phyloP scores from a whole-genome alignment of 306 rosid genomes.

The Prunus mira region DNA sequence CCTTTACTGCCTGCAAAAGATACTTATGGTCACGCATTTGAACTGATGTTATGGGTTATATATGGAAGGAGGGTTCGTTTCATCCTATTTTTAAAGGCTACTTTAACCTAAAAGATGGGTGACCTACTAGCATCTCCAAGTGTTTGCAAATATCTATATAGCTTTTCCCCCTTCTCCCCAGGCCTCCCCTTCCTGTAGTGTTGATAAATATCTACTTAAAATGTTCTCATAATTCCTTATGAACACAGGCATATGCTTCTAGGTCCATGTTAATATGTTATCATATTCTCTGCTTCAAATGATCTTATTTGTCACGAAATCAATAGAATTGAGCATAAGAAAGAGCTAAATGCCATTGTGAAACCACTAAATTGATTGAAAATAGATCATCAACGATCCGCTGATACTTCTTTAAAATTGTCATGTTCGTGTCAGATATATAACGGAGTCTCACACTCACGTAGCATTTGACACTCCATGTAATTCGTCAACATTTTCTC shows the following conservation, averaged over 20 bases:
- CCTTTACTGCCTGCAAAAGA: conserved; percentile 17
- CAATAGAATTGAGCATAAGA: no score
- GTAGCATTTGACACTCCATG: not conserved
- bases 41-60: conserved; percentile 9
- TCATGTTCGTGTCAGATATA: not conserved
- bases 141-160: not conserved
- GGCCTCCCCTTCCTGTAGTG: no score
- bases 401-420: not conserved
- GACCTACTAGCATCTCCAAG: not conserved
- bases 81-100: not conserved
- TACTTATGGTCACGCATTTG: conserved; percentile 4
- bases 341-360: no score
- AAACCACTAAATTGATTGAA: not conserved
- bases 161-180: not conserved
- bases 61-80: not conserved
- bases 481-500: not conserved
- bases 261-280: not conserved
- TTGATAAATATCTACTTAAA: not conserved
- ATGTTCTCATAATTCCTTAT: not conserved
- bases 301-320: no score
- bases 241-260: not conserved
- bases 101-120: not conserved
- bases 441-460: not conserved
- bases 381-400: not conserved
- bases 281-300: no score